Base-by-base conservation (phyloP, 108 stramenopile species). In the Stephanodiscus minutulus region DNA sequence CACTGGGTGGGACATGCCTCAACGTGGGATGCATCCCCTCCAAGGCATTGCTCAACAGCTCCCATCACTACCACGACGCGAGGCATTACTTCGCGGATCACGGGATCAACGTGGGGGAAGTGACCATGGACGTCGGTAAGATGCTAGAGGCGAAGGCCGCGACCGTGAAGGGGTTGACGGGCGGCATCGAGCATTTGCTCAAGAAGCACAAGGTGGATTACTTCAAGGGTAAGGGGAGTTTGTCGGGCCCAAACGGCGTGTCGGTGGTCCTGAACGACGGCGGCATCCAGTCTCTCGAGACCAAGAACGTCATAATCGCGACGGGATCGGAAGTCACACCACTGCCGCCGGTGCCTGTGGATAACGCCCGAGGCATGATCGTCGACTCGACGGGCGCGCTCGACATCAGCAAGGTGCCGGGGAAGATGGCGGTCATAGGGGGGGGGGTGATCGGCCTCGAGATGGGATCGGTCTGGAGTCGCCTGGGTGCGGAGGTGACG, bases 1-100 rank as follows among this genome's bases (percentile, higher is more conserved):
- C 88, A 55, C 83, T 98, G 35, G 98, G 97, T n/a, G 90, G 91
- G 48, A 95, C 97, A 29, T 98, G 97, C 82, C 88, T 98, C 68
- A 98, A 99, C 66, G 98, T 99, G 18, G 99, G 99, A 13, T 99
- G 99, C 88, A 99, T 99, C 81, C 99, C 99, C 37, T 97, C 96
- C 87, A 99, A 99, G 89, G 99, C 99, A 0, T 83, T 99, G 39
- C 87, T 99, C 41, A 79, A 86, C 41, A 90, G 91, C 62, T 79
- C 85, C 52, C 99, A 99, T 82, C 92, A 98, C 68, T 99, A 87
- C 82, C 96, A 99, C 65, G 95, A 98, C 69, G 97, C 96, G 66
- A 93, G 87, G 72, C 82, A 94, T 66, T 89, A 98, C 72, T 98
- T 98, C 85, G 84, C 83, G n/a, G 90, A 96, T 20, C 98, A 99